Evolutionary conservation across 345 rosid species (phyloP).

Genomic region (Psidium friedrichsthalianum): DNA sequence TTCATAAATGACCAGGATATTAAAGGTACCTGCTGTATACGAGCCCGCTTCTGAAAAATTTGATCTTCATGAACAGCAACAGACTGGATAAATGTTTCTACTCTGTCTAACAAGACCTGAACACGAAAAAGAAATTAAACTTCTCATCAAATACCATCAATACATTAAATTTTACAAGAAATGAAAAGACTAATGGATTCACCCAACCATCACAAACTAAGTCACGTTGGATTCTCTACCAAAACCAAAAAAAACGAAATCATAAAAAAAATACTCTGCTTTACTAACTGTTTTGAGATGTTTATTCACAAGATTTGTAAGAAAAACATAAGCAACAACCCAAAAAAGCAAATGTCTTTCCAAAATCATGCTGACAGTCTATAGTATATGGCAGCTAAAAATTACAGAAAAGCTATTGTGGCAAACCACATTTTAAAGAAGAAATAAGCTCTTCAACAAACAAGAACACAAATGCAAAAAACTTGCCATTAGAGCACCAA

Average conservation of each 20-base stretch:
- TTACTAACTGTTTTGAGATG: background rate
- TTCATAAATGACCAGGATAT: background rate
- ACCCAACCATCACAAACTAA: background rate
- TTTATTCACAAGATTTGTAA: background rate
- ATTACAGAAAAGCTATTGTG: background rate
- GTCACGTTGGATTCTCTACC: background rate
- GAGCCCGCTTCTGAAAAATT: slow-evolving; percentile 93
- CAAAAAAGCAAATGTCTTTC: background rate
- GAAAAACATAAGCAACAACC: background rate
- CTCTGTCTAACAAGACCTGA: slow-evolving; percentile 75
- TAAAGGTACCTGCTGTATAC: slow-evolving; percentile 61
- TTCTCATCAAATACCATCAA: background rate
- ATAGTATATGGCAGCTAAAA: background rate
- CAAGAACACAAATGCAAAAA: background rate
- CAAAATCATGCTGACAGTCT: background rate
- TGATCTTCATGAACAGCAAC: slow-evolving; percentile 82
- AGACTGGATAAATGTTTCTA: slow-evolving; percentile 77
- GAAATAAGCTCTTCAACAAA: background rate
- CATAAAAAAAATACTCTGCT: background rate
- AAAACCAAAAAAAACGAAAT: background rate
- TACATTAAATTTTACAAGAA: background rate
- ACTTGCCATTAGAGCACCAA: background rate
- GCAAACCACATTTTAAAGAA: background rate
- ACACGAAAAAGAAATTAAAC: background rate
- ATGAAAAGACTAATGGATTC: background rate